Conservation (phyloP, 1,139 yeast species). For the Diutina catenulata region DNA sequence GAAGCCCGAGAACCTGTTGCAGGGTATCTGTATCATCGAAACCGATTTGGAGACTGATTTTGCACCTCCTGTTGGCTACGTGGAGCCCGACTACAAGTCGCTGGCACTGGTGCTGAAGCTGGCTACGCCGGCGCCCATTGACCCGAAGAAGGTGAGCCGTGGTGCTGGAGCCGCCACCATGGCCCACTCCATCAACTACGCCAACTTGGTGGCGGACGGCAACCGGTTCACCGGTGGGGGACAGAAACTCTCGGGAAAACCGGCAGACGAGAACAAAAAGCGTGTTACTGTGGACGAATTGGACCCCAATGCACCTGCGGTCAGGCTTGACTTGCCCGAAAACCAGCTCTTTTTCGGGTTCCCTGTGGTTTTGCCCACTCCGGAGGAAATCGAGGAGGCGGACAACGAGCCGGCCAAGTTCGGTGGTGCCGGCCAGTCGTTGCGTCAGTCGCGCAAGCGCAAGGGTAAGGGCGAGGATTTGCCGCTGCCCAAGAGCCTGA, state of each 20-base stretch:
- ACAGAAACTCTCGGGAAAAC: conserved; percentile 60
- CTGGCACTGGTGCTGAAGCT: conserved; percentile 19
- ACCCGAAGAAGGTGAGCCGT: conserved; percentile 24
- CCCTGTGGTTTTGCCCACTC: conserved; percentile 66
- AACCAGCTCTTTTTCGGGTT: conserved; percentile 92
- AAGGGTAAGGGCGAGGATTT: conserved; percentile 41
- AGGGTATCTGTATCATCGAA: conserved; percentile 88
- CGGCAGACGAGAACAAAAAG: conserved; percentile 14
- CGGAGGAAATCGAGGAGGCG: conserved; percentile 27
- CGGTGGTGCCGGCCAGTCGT: conserved; percentile 53
- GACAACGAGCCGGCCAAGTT: conserved; percentile 28
- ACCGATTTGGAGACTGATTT: conserved; percentile 96
- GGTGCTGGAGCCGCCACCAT: conserved; percentile 56
- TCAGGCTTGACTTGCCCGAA: conserved; percentile 61
- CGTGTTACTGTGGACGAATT: conserved; percentile 23
- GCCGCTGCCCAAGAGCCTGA: conserved; percentile 36
- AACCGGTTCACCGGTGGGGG: conserved; percentile 51
- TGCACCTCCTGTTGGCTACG: conserved; percentile 98
- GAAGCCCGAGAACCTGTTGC: conserved; percentile 56
- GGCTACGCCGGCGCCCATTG: conserved; percentile 18
- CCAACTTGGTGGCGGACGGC: conserved; percentile 39
- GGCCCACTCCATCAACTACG: conserved; percentile 70
- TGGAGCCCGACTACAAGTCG: conserved; percentile 63
- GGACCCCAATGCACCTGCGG: conserved; percentile 50
- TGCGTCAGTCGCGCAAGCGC: conserved; percentile 65